Evolutionary conservation across 129 eudicot genomes (phyloP).

Genomic region (Flaveria robusta): DNA sequence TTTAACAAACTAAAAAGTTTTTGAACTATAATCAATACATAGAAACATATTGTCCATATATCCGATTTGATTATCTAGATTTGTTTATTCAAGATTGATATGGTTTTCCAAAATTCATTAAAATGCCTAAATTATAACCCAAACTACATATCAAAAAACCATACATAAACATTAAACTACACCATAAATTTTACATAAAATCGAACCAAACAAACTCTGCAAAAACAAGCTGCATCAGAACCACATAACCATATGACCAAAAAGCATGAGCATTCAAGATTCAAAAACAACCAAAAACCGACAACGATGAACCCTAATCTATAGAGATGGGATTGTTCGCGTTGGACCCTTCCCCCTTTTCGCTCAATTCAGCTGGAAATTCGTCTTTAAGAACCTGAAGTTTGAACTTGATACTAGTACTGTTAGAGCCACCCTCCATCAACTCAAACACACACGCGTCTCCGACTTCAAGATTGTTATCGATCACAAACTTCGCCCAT

Average conservation of each 20-base stretch:
- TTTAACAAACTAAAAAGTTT: too few species aligned
- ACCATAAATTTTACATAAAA: not conserved
- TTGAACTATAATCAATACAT: too few species aligned
- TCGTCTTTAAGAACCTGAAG: slow-evolving; percentile 36
- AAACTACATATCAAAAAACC: not conserved
- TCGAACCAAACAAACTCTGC: not conserved
- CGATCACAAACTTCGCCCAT: slow-evolving; percentile 37
- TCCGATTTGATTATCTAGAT: too few species aligned
- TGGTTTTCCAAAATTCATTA: too few species aligned
- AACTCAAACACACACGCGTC: slow-evolving; percentile 46
- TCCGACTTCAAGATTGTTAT: slow-evolving; percentile 38
- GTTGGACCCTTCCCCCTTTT: slow-evolving; percentile 1
- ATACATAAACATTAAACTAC: not conserved
- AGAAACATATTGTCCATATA: too few species aligned
- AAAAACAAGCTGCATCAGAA: slow-evolving; percentile 6
- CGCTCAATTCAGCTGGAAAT: slow-evolving; percentile 31
- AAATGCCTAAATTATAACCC: not conserved
- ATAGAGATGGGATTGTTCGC: slow-evolving; percentile 26
- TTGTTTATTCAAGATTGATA: too few species aligned
- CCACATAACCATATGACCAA: not conserved
- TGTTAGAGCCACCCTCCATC: slow-evolving; percentile 7
- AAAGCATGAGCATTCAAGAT: slow-evolving; percentile 14
- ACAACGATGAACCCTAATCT: slow-evolving; percentile 18
- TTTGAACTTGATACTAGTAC: slow-evolving; percentile 22
- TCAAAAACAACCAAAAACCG: not conserved